Base-by-base conservation (phyloP, 805 yeast species). In the Kazachstania taianensis region DNA sequence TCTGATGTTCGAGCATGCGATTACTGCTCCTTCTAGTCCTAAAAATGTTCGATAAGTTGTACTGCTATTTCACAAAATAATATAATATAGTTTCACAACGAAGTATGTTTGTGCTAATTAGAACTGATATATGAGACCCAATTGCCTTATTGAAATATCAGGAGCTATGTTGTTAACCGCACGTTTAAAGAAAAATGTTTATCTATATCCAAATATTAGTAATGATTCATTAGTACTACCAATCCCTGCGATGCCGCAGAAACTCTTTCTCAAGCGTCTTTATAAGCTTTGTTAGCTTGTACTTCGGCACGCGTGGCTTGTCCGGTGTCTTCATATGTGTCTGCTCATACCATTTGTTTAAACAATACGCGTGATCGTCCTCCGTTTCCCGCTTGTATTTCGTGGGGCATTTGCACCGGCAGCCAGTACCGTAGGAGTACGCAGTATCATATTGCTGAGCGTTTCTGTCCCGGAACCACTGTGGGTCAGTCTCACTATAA, bases 371-470 rank as follows among this genome's bases (percentile, higher is more conserved):
- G 2, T 64, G 61, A 3, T 69, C 50, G 46, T 78, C 71, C 53
- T 78, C 89, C 33, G 75, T 64, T 40, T 78, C 87, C 19, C 45
- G 40, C 35, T 55, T 63, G n/a, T 51, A 50, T 2, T 28, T 25
- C 41, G 25, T 5, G 83, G 59, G 94, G 59, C 97, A 87, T 43
- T 70, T 67, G 57, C 97, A 87, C 28, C 95, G 64, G 55, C 97
- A 87, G 1, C 96, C 96, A 6, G 75, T 75, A 1, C 94, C 77
- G 32, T 57, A 59, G 6, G 53, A 57, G 14, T 46, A 53, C 1
- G 55, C 57, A 8, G 45, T 46, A 51, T 64, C 74, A 37, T 55
- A 58, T 38, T 50, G 42, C 16, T 28, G 36, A 40, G 44, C 17
- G 48, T 53, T 43, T 20, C 43, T 34, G 7, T 48, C 48, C 10